Evolutionary conservation across 441 rosid species (phyloP), one percentile per base, ranked within the genome.

Genomic region (Bruguiera hainesii): DNA sequence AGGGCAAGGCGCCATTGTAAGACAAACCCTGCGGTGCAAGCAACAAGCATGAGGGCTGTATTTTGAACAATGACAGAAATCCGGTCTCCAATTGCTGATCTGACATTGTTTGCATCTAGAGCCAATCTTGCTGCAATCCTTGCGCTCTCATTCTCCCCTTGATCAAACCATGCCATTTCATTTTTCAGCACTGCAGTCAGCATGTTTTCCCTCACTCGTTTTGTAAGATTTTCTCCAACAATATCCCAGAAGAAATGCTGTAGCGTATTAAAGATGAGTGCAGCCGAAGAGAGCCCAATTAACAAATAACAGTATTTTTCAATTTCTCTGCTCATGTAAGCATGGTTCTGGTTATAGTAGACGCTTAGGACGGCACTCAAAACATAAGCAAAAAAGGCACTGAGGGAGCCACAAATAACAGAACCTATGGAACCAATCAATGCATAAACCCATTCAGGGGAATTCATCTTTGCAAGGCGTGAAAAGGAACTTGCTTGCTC

Each of bases 151-250:
- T 96, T 93, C 81, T 93, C 98, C 74, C 87, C 97, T 71, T 88
- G 96, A 81, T 96, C 99, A 35, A 92, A 96, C 99, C 99, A 96
- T 50, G 97, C 97, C 88, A 96, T 88, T 75, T 96, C 99, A 69
- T 96, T 96, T 76, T 86, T 93, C 18, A 96, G 90, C 46, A 96
- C 96, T 0, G 96, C 93, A 0, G 82, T 66, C 35, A 96, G 86
- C 98, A 96, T 92, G 80, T 90, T 93, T 73, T 96, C 98, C 53
- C 98, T 84, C 71, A 96, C 99, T 26, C 99, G 88, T 74, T 93
- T 93, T 1, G 99, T 96, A 26, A 96, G 96, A 72, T 93, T 90
- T 80, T 93, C 99, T 6, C 99, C 99, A 33, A 96, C 98, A 23
- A 90, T 85, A 70, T 93, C 99, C 96, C 98, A 96, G 76, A 93